Conservation (phyloP, 495 filamentous ascomycete species). For the Aspergillus incahuasiensis region DNA sequence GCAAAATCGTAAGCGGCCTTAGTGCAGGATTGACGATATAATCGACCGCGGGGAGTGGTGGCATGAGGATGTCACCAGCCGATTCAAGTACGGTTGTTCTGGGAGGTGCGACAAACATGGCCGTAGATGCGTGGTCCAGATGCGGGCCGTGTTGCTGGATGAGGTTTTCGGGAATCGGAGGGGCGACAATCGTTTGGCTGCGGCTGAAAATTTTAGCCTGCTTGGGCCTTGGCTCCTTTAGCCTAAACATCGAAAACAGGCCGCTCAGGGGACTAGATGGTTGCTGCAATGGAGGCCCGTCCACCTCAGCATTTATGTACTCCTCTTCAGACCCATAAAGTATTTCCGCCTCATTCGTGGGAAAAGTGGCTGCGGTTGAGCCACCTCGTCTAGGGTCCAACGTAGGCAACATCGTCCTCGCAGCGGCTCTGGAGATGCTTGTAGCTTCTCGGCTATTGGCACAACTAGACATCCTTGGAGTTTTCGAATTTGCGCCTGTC, state of each 20-base stretch:
- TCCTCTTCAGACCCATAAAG: slow-evolving; percentile 3
- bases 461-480: slow-evolving; percentile 34
- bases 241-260: slow-evolving; percentile 61
- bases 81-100: slow-evolving; percentile 92
- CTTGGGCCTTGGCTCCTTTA: slow-evolving; percentile 41
- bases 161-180: slow-evolving; percentile 25
- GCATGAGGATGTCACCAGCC: slow-evolving; percentile 85
- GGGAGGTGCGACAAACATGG: slow-evolving; percentile 64
- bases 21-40: slow-evolving; percentile 78
- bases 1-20: slow-evolving; percentile 90
- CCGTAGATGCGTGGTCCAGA: slow-evolving; percentile 32
- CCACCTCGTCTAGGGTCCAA: background rate
- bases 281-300: slow-evolving; percentile 13
- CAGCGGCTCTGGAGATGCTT: slow-evolving; percentile 28
- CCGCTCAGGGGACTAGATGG: slow-evolving; percentile 49
- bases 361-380: no score
- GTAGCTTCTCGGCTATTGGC: slow-evolving; percentile 23
- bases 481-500: slow-evolving; percentile 70
- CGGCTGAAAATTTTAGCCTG: slow-evolving; percentile 70
- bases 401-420: no score
- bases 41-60: slow-evolving; percentile 72
- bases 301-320: slow-evolving; percentile 2
- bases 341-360: slow-evolving; percentile 9
- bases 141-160: slow-evolving; percentile 25
- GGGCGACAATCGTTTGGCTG: slow-evolving; percentile 62